phyloP scores from a whole-genome alignment of 495 filamentous ascomycete genomes.

The Podospora sp. region DNA sequence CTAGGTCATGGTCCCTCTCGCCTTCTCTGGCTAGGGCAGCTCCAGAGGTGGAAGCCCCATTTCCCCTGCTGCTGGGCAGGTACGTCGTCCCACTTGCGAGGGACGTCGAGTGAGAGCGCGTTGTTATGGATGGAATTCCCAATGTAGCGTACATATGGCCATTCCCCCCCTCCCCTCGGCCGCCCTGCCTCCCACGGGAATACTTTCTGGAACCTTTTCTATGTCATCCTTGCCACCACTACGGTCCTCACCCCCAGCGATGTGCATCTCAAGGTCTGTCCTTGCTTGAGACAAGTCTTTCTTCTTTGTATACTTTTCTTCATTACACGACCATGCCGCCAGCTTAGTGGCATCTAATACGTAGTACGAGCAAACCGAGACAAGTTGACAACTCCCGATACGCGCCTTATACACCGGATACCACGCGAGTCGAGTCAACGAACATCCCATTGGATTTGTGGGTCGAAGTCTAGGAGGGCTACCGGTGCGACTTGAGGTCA shows the following conservation, averaged over 20 bases:
- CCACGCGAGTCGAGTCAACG: not conserved
- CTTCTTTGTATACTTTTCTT: constrained; percentile 12
- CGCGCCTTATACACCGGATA: not conserved
- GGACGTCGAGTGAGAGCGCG: constrained; percentile 1
- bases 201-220: not conserved
- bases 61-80: constrained; percentile 17
- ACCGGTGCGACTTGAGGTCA: not conserved
- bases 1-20: constrained; percentile 14
- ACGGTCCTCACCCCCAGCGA: constrained; percentile 9
- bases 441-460: not conserved
- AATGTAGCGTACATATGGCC: constrained; percentile 25
- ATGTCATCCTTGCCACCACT: constrained; percentile 3
- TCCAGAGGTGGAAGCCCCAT: constrained; percentile 20
- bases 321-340: constrained; percentile 5
- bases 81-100: constrained; percentile 14
- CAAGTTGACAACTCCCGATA: not conserved
- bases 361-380: not conserved
- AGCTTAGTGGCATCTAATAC: not conserved
- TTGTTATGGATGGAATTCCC: constrained; percentile 13
- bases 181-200: constrained; percentile 8
- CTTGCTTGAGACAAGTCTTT: constrained; percentile 28
- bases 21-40: constrained; percentile 18
- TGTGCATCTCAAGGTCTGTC: constrained; percentile 28
- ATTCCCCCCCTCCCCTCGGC: constrained; percentile 20
- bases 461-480: not conserved